phyloP scores from a whole-genome alignment of 2,329 filamentous ascomycete species.

The Parastagonospora avenae region DNA sequence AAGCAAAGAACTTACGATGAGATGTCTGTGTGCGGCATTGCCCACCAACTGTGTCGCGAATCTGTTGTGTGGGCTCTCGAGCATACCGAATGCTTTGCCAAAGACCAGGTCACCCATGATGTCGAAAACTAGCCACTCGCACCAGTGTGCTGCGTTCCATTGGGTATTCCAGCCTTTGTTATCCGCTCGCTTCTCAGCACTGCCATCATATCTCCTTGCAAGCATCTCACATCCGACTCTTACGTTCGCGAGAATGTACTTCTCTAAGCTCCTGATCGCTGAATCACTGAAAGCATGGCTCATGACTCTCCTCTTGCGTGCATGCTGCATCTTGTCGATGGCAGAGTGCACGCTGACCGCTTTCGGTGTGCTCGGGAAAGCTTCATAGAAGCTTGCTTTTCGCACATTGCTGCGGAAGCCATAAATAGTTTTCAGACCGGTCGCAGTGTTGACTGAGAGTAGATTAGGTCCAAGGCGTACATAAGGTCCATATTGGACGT shows the following conservation, averaged over 20 bases:
- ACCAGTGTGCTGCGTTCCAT: slow-evolving; percentile 53
- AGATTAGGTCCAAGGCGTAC: slow-evolving; percentile 82
- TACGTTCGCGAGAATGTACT: slow-evolving; percentile 52
- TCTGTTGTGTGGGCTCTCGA: slow-evolving; percentile 48
- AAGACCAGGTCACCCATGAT: slow-evolving; percentile 58
- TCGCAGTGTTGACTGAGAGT: slow-evolving; percentile 75
- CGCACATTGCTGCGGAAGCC: slow-evolving; percentile 54
- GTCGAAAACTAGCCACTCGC: slow-evolving; percentile 56
- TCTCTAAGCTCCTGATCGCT: slow-evolving; percentile 54
- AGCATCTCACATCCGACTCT: slow-evolving; percentile 47
- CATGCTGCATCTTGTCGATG: slow-evolving; percentile 54
- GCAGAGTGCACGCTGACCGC: slow-evolving; percentile 52
- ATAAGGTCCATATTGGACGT: slow-evolving; percentile 70
- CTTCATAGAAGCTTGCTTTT: slow-evolving; percentile 56
- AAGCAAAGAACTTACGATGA: slow-evolving; percentile 42
- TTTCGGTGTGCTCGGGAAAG: slow-evolving; percentile 51
- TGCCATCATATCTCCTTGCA: slow-evolving; percentile 19
- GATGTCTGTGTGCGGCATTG: slow-evolving; percentile 52
- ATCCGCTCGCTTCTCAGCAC: slow-evolving; percentile 9
- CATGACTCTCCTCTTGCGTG: slow-evolving; percentile 53
- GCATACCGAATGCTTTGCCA: slow-evolving; percentile 52
- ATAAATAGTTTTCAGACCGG: slow-evolving; percentile 56
- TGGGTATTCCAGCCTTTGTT: slow-evolving; percentile 48
- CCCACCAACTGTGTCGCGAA: slow-evolving; percentile 50
- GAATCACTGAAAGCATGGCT: slow-evolving; percentile 54